phyloP scores from a whole-genome alignment of 2,329 filamentous ascomycete genomes.

The Monilinia aucupariae region DNA sequence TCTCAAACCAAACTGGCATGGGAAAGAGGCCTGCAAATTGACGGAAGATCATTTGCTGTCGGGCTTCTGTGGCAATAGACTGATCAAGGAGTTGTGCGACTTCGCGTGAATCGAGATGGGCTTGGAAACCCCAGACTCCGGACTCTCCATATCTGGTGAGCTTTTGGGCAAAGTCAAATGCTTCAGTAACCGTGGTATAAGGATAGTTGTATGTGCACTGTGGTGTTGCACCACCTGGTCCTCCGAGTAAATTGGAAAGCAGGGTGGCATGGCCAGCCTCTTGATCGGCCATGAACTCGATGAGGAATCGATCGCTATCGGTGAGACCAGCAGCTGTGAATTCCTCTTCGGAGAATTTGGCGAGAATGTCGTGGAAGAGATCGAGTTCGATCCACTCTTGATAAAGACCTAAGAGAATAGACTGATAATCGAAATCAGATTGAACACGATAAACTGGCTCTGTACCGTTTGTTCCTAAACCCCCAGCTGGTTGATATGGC shows the following conservation, averaged over 20 bases:
- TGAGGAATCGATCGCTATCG: slow-evolving; percentile 62
- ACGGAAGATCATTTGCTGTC: slow-evolving; percentile 79
- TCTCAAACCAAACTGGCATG: slow-evolving; percentile 78
- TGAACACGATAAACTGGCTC: slow-evolving; percentile 60
- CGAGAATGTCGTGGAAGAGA: slow-evolving; percentile 71
- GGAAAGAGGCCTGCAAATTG: slow-evolving; percentile 76
- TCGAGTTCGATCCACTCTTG: slow-evolving; percentile 84
- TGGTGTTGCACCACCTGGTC: slow-evolving; percentile 51
- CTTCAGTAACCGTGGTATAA: slow-evolving; percentile 67
- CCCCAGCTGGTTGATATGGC: slow-evolving; percentile 42
- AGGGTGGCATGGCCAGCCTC: slow-evolving; percentile 74
- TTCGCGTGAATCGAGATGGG: slow-evolving; percentile 70
- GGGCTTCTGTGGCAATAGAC: slow-evolving; percentile 71
- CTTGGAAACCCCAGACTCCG: slow-evolving; percentile 74
- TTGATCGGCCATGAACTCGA: slow-evolving; percentile 72
- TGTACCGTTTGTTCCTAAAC: slow-evolving; percentile 55
- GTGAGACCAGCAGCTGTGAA: slow-evolving; percentile 64
- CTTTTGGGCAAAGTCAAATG: slow-evolving; percentile 78
- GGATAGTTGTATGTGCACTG: slow-evolving; percentile 80
- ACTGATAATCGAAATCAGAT: slow-evolving; percentile 80
- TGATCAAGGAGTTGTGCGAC: slow-evolving; percentile 68
- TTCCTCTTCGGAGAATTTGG: slow-evolving; percentile 61
- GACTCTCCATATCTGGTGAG: slow-evolving; percentile 77
- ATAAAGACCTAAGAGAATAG: slow-evolving; percentile 64
- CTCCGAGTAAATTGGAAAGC: slow-evolving; percentile 70